Evolutionary conservation across 306 rosid genomes (phyloP), one percentile per base, ranked within the genome.

Genomic region (Fragaria vesca): DNA sequence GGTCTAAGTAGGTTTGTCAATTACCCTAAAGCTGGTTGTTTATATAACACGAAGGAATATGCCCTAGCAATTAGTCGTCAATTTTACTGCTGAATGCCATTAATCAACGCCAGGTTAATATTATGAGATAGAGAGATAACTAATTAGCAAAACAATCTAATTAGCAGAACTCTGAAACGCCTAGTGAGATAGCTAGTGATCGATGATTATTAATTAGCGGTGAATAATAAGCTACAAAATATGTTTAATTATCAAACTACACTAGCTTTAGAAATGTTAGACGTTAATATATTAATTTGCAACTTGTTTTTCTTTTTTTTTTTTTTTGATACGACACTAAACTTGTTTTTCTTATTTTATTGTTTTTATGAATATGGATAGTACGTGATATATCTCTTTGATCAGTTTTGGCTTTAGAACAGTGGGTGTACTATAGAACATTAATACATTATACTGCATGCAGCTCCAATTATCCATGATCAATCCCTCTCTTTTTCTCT

Each of bases 401-500:
- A 16, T 63, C 67, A 26, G 67, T 30, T 30, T 45, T 63, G 45
- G 69, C 42, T 17, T 15, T 63, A 45, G 3, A 43, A 17, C 38
- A 61, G 20, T 61, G n/a, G 66, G 61, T 9, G 69, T 63, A 16
- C 21, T 61, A 16, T 32, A 32, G 42, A 62, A 62, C 68, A 62
- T 43, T 15, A 62, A 16, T 63, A 15, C 43, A 24, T 6, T 12
- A 52, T 52, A 51, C 46, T 9, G 66, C n/a, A 28, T 28, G 68
- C 67, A 32, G 69, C 9, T 65, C 21, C 69, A 74, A 73, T 58
- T 81, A 80, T 69, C 58, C 52, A 24, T 74, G 73, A 65, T 45
- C 72, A 51, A 66, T 57, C 69, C 58, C 76, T 51, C 79, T 69
- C 26, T 50, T 78, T 50, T 78, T 47, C 74, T n/a, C 62, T 55